phyloP scores from a whole-genome alignment of 352 stramenopile species.

The Phytophthora tentaculata region DNA sequence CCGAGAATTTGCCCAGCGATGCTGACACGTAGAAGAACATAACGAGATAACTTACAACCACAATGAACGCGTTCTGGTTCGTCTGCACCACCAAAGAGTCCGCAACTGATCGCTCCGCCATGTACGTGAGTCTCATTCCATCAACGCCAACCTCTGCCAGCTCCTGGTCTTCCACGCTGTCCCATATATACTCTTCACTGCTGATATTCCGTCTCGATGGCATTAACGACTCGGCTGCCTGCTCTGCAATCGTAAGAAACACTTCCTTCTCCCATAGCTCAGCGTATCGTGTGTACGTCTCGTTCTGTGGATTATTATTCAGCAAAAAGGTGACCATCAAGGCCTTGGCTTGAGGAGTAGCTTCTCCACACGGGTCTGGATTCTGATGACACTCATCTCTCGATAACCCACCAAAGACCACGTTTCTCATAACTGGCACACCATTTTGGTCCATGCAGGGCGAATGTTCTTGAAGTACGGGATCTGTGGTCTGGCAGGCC shows the following conservation, averaged over 20 bases:
- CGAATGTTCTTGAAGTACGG: conserved; percentile 49
- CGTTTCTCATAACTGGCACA: conserved; percentile 88
- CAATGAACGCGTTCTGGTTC: conserved; percentile 89
- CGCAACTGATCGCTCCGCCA: conserved; percentile 86
- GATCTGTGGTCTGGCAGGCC: conserved; percentile 83
- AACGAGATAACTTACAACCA: conserved; percentile 86
- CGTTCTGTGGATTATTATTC: conserved; percentile 74
- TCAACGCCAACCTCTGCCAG: conserved; percentile 27
- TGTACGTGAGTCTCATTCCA: conserved; percentile 83
- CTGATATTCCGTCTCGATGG: conserved; percentile 7
- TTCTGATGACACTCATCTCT: conserved; percentile 74
- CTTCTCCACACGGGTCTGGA: conserved; percentile 85
- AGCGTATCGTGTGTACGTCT: conserved; percentile 74
- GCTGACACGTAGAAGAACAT: conserved; percentile 93
- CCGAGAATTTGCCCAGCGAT: conserved; percentile 74
- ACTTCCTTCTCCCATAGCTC: conserved; percentile 85
- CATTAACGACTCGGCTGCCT: conserved; percentile 36
- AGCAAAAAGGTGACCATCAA: conserved; percentile 92
- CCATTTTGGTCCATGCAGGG: conserved; percentile 92
- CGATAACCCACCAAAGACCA: conserved; percentile 85
- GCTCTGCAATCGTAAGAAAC: conserved; percentile 56
- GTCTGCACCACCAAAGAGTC: conserved; percentile 89
- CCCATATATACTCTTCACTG: conserved; percentile 33
- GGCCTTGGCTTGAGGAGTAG: conserved; percentile 72
- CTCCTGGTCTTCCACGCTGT: conserved; percentile 29